Evolutionary conservation across 2,329 filamentous ascomycete species (phyloP).

Genomic region (Fusarium foetens): DNA sequence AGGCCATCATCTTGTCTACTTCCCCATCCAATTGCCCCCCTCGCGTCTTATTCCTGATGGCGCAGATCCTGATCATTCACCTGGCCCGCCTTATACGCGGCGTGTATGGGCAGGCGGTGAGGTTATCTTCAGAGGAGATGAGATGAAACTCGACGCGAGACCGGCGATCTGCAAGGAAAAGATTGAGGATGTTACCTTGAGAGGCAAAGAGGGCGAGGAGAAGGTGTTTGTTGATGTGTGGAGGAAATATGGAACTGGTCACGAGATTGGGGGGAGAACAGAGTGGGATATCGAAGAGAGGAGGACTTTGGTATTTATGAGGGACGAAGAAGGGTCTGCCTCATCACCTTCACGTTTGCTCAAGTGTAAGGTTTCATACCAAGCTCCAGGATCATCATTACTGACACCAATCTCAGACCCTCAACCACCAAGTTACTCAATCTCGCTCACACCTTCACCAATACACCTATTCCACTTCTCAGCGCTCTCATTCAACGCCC

Average conservation of each 20-base stretch:
- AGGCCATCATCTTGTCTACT: slow-evolving; percentile 88
- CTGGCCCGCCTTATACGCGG: slow-evolving; percentile 75
- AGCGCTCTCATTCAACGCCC: slow-evolving; percentile 90
- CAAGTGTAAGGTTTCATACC: slow-evolving; percentile 42
- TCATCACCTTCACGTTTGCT: slow-evolving; percentile 35
- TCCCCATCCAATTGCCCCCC: slow-evolving; percentile 74
- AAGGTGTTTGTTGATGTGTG: slow-evolving; percentile 64
- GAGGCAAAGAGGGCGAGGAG: slow-evolving; percentile 49
- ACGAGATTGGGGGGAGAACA: slow-evolving; percentile 31
- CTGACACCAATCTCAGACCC: slow-evolving; percentile 44
- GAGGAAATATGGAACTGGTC: slow-evolving; percentile 55
- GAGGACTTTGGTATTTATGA: slow-evolving; percentile 64
- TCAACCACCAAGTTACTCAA: slow-evolving; percentile 49
- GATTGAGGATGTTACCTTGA: slow-evolving; percentile 53
- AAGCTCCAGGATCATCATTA: neutral
- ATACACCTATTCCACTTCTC: slow-evolving; percentile 89
- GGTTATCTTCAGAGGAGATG: slow-evolving; percentile 62
- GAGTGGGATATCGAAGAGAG: slow-evolving; percentile 56
- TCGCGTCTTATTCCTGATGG: slow-evolving; percentile 79
- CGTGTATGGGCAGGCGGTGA: slow-evolving; percentile 91
- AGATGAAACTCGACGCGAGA: slow-evolving; percentile 53
- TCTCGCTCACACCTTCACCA: slow-evolving; percentile 72
- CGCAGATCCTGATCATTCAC: slow-evolving; percentile 82
- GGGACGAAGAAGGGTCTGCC: slow-evolving; percentile 42
- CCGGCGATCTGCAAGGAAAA: slow-evolving; percentile 58